A percentile compares a stretch with the other conserved stretches of the same genome.
These are phyloP conservation scores for Entomortierella parvispora DNA, from an alignment of 192 early-diverging fungal species.

Conservation along the genomic window DNA sequence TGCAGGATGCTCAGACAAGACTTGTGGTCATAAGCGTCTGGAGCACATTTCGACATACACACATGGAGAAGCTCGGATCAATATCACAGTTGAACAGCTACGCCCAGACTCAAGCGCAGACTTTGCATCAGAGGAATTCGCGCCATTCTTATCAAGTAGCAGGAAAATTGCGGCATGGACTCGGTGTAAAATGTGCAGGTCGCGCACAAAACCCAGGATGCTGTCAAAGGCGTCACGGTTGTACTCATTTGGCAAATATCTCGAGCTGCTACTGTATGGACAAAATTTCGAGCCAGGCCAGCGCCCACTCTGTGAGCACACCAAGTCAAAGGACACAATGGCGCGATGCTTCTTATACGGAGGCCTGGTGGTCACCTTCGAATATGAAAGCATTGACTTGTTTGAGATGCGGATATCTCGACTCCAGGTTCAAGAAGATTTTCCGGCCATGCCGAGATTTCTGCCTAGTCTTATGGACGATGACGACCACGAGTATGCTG, in stretches of 20 bases:
- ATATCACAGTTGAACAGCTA: constrained; percentile 52
- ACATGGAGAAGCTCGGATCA: constrained; percentile 61
- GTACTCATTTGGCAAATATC: constrained; percentile 95
- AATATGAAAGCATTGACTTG: constrained; percentile 69
- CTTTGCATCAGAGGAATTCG: constrained; percentile 35
- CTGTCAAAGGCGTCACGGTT: constrained; percentile 80
- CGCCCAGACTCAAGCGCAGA: constrained; percentile 23
- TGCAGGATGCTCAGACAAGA: constrained; percentile 49
- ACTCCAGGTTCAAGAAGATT: constrained; percentile 57
- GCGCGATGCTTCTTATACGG: constrained; percentile 78
- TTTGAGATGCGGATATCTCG: constrained; percentile 75
- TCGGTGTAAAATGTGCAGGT: constrained; percentile 76
- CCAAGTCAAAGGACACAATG: constrained; percentile 57
- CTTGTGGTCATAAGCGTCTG: constrained; percentile 57
- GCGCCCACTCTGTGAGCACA: constrained; percentile 64
- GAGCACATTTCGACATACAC: constrained; percentile 68
- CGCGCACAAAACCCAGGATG: constrained; percentile 65
- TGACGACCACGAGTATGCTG: constrained; percentile 40
- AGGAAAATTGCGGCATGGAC: constrained; percentile 85
- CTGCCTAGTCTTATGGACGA: constrained; percentile 47
- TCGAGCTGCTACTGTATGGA: constrained; percentile 88
- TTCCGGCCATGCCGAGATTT: constrained; percentile 35
- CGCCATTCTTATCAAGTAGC: constrained; percentile 64
- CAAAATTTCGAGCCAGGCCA: constrained; percentile 58
- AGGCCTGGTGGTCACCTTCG: constrained; percentile 78